Evolutionary conservation across 176 grass and related monocot species (phyloP).

Genomic region (Aegilops sharonensis): DNA sequence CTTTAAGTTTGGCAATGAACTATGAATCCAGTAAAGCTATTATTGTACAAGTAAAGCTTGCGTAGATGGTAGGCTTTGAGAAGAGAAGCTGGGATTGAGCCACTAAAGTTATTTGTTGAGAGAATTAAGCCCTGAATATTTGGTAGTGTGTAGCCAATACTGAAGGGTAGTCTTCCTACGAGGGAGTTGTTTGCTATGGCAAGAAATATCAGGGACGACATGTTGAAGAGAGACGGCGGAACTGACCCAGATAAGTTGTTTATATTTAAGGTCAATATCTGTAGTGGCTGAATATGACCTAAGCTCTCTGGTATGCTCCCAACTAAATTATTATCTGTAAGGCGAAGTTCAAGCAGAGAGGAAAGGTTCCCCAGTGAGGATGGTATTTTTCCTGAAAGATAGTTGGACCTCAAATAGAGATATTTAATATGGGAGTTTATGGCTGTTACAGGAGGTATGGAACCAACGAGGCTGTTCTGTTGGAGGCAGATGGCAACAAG

Average conservation of each 20-base stretch:
- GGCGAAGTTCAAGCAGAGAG: slow-evolving; percentile 17
- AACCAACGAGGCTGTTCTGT: slow-evolving; percentile 17
- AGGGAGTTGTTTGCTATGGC: slow-evolving; percentile 29
- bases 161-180: not conserved
- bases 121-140: slow-evolving; percentile 22
- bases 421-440: not conserved
- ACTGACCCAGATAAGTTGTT: slow-evolving; percentile 41
- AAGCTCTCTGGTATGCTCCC: slow-evolving; percentile 52
- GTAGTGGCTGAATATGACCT: slow-evolving; percentile 25
- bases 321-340: slow-evolving; percentile 27
- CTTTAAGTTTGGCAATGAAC: slow-evolving; percentile 31
- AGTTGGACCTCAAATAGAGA: slow-evolving; percentile 27
- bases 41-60: not conserved
- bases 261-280: not conserved
- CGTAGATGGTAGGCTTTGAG: slow-evolving; percentile 1
- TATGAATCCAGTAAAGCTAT: slow-evolving; percentile 26
- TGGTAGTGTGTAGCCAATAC: slow-evolving; percentile 14
- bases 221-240: slow-evolving; percentile 36
- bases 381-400: slow-evolving; percentile 46
- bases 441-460: slow-evolving; percentile 19
- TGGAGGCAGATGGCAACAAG: slow-evolving; percentile 35
- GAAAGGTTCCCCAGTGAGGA: slow-evolving; percentile 53
- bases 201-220: slow-evolving; percentile 23
- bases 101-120: slow-evolving; percentile 28
- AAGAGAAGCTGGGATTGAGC: slow-evolving; percentile 44